phyloP scores from a whole-genome alignment of 805 yeast genomes.

The Myxozyma geophila region DNA sequence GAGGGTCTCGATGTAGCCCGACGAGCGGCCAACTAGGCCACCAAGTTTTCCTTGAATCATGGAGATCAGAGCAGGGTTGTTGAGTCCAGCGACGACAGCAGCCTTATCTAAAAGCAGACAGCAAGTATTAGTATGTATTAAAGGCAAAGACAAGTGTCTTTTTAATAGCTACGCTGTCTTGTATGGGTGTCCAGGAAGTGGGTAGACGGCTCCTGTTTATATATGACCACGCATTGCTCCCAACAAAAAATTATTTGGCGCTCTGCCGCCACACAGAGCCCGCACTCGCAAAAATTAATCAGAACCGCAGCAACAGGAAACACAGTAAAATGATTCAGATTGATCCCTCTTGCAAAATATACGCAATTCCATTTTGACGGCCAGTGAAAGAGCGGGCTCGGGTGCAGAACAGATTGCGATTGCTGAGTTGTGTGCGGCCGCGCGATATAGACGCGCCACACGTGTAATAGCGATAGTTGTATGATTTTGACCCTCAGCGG shows the following conservation, averaged over 20 bases:
- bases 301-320: neutral
- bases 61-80: conserved; percentile 80
- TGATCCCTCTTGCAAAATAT: neutral
- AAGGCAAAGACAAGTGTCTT: neutral
- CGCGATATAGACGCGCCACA: conserved; percentile 7
- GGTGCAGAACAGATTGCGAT: no score
- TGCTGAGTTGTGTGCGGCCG: neutral
- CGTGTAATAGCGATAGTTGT: neutral
- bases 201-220: neutral
- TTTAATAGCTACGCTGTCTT: neutral
- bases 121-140: neutral
- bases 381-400: neutral
- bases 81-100: conserved; percentile 51
- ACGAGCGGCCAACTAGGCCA: conserved; percentile 78
- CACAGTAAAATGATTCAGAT: neutral
- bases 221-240: conserved; percentile 5
- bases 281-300: neutral
- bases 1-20: conserved; percentile 81
- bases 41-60: conserved; percentile 91
- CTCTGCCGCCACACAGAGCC: neutral
- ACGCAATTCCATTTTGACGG: neutral
- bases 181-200: neutral
- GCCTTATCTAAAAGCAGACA: conserved; percentile 36
- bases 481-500: no score
- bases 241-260: conserved; percentile 11